Conservation (phyloP, 2,329 filamentous ascomycete species). For the Gaeumannomyces sp. region DNA sequence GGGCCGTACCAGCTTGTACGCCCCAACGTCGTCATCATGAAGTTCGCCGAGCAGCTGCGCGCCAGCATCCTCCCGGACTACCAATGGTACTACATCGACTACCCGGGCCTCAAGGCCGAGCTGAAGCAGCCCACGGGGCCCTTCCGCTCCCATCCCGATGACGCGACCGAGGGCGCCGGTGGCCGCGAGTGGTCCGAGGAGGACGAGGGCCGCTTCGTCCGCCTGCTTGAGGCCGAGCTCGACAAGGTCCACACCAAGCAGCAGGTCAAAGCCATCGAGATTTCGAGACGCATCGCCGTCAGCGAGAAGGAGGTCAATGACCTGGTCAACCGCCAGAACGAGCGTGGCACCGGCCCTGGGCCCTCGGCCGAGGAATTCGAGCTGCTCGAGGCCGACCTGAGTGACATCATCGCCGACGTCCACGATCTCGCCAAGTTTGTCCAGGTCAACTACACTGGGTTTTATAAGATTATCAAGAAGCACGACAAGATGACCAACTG, state of each 20-base stretch:
- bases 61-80: conserved; percentile 96
- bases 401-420: conserved; percentile 96
- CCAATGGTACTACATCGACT: conserved; percentile 97
- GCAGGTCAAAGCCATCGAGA: conserved; percentile 94
- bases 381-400: conserved; percentile 87
- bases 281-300: conserved; percentile 79
- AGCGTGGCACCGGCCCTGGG: conserved; percentile 48
- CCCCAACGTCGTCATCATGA: conserved; percentile 57
- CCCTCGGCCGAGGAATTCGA: conserved; percentile 90
- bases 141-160: conserved; percentile 22
- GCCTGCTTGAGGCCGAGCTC: conserved; percentile 80
- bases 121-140: conserved; percentile 67
- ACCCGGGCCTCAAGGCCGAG: conserved; percentile 84
- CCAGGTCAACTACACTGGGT: conserved; percentile 96
- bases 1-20: conserved; percentile 22
- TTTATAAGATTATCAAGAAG: conserved; percentile 99
- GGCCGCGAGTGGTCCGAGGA: conserved; percentile 75
- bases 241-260: conserved; percentile 98
- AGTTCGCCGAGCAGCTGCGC: conserved; percentile 94
- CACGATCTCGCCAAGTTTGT: conserved; percentile 98
- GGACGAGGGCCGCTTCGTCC: conserved; percentile 83
- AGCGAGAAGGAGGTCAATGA: conserved; percentile 87
- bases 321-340: conserved; percentile 70
- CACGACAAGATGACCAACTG: conserved; percentile 96
- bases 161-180: background rate